Evolutionary conservation across 306 rosid species (phyloP).

Genomic region (Sophora flavescens): DNA sequence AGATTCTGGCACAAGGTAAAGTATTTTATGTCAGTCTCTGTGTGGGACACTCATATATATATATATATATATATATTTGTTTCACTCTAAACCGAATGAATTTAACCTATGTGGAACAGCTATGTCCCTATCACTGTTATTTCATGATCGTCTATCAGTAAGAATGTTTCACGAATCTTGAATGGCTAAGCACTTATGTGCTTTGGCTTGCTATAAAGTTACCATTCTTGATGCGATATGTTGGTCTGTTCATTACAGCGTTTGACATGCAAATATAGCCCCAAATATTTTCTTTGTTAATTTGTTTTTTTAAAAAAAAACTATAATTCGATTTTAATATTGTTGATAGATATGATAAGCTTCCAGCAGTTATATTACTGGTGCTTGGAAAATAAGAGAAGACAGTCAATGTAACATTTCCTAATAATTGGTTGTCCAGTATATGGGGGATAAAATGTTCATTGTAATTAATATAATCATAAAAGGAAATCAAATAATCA

Average conservation of each 20-base stretch:
- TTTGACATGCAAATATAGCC: constrained; percentile 16
- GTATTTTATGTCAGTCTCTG: constrained; percentile 41
- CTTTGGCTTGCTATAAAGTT: constrained; percentile 20
- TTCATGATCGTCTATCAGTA: constrained; percentile 36
- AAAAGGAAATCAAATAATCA: constrained; percentile 22
- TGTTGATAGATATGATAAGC: constrained; percentile 8
- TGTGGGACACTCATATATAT: constrained; percentile 36
- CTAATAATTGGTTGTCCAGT: not conserved
- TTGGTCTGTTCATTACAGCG: constrained; percentile 3
- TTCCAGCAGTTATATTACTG: not conserved
- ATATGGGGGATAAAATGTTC: not conserved
- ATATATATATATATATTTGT: not conserved
- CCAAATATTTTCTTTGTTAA: constrained; percentile 2
- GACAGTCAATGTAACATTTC: not conserved
- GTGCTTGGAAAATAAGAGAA: constrained; percentile 12
- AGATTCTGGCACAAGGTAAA: constrained; percentile 99
- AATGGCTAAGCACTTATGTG: constrained; percentile 10
- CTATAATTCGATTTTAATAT: constrained; percentile 21
- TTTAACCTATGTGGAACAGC: constrained; percentile 23
- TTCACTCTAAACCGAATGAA: constrained; percentile 34
- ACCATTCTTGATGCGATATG: constrained; percentile 33
- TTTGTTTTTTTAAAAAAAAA: not conserved
- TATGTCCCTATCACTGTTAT: constrained; percentile 20
- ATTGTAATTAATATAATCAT: constrained; percentile 18
- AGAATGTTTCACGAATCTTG: constrained; percentile 31